A percentile compares a stretch with the other conserved stretches of the same genome.
Conservation (phyloP, 129 eudicot genomes). For the sunflower (Helianthus annuus) region HanXRQr2.0-SUNRISE NC_035437.2:175027786-175028285, state of each 20-base stretch:
- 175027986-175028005: constrained; percentile 95
- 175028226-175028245: constrained; percentile 91
- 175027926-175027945: constrained; percentile 85
- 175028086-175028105: too few species aligned
- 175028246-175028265: constrained; percentile 93
- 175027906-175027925: constrained; percentile 83
- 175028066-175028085: neutral
- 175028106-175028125: neutral
- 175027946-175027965: constrained; percentile 98
- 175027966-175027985: constrained; percentile 95
- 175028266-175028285: constrained; percentile 41
- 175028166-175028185: constrained; percentile 77
- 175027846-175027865: constrained; percentile 3
- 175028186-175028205: constrained; percentile 84
- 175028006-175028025: constrained; percentile 98
- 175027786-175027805: neutral
- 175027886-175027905: constrained; percentile 94
- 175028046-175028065: neutral
- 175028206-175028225: constrained; percentile 97
- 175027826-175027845: neutral
- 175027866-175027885: constrained; percentile 17
- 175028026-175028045: constrained; percentile 37
- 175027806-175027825: neutral
- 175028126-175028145: constrained; percentile 40
- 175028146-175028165: constrained; percentile 78